phyloP scores from a whole-genome alignment of 2,329 filamentous ascomycete genomes.

The Albophoma yamanashiensis region DNA sequence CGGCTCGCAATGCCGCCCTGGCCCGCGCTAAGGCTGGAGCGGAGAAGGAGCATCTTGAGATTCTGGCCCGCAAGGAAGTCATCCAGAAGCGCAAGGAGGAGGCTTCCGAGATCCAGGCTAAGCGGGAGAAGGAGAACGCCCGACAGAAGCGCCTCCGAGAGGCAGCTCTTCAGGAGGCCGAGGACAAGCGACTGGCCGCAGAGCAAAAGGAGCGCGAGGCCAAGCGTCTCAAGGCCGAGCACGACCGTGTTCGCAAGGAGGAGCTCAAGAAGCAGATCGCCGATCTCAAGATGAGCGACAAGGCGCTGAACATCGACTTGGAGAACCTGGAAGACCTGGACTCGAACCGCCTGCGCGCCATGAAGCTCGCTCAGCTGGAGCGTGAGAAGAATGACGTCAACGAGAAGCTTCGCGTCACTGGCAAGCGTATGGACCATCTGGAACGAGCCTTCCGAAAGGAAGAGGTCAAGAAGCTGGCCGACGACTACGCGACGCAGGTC shows the following conservation, averaged over 20 bases:
- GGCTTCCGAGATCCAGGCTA: conserved; percentile 77
- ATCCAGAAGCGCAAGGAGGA: conserved; percentile 97
- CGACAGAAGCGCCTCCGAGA: conserved; percentile 77
- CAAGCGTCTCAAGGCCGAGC: conserved; percentile 75
- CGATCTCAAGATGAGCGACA: conserved; percentile 82
- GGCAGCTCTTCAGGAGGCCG: conserved; percentile 80
- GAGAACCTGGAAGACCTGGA: conserved; percentile 80
- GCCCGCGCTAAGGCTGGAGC: conserved; percentile 75
- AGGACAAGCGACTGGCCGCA: conserved; percentile 78
- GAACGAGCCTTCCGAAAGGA: conserved; percentile 96
- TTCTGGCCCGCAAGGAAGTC: conserved; percentile 73
- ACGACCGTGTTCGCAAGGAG: conserved; percentile 81
- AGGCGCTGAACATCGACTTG: conserved; percentile 63
- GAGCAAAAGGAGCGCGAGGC: conserved; percentile 87
- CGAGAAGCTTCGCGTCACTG: conserved; percentile 81
- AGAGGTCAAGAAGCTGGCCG: conserved; percentile 80
- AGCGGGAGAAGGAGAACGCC: conserved; percentile 86
- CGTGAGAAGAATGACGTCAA: conserved; percentile 96
- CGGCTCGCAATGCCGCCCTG: conserved; percentile 70
- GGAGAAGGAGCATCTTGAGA: conserved; percentile 83
- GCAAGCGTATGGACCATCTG: conserved; percentile 92
- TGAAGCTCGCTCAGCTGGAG: conserved; percentile 93
- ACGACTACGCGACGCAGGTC: conserved; percentile 77
- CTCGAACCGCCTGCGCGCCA: conserved; percentile 77
- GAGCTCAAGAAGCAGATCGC: conserved; percentile 88